Evolutionary conservation across 768 basidiomycete genomes (phyloP).

Genomic region (Russula griseocarnosa): DNA sequence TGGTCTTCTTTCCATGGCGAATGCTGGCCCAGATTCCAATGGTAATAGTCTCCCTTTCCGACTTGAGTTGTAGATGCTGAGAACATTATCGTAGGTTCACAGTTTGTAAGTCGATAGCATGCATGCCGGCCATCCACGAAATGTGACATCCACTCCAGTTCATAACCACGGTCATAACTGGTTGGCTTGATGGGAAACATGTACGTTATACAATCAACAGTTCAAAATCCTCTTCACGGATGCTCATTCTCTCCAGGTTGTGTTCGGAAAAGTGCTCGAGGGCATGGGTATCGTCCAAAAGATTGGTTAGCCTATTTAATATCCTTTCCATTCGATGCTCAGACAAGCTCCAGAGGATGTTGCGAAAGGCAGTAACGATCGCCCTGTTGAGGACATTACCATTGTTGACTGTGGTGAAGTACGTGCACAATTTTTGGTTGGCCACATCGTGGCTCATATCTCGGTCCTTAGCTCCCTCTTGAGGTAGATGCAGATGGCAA

Average conservation of each 20-base stretch:
- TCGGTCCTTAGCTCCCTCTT: slow-evolving; percentile 47
- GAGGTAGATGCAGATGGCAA: slow-evolving; percentile 62
- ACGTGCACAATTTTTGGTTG: slow-evolving; percentile 21
- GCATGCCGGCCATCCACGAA: neutral
- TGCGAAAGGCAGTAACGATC: slow-evolving; percentile 64
- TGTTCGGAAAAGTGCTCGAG: slow-evolving; percentile 88
- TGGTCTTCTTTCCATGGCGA: slow-evolving; percentile 92
- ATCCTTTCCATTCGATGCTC: slow-evolving; percentile 18
- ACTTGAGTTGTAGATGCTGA: slow-evolving; percentile 19
- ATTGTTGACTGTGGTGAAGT: slow-evolving; percentile 91
- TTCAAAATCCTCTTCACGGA: slow-evolving; percentile 23
- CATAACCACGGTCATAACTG: slow-evolving; percentile 82
- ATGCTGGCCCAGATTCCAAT: slow-evolving; percentile 89
- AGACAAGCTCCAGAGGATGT: slow-evolving; percentile 59
- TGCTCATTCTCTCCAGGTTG: slow-evolving; percentile 53
- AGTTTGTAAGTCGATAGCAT: slow-evolving; percentile 61
- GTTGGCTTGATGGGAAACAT: slow-evolving; percentile 90
- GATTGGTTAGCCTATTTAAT: slow-evolving; percentile 56
- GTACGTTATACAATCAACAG: slow-evolving; percentile 39
- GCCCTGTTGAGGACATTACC: slow-evolving; percentile 68
- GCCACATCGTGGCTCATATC: slow-evolving; percentile 14
- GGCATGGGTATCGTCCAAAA: slow-evolving; percentile 81
- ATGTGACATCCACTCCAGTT: slow-evolving; percentile 52
- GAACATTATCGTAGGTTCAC: slow-evolving; percentile 50
- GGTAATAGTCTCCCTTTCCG: slow-evolving; percentile 44